Evolutionary conservation across 2,329 filamentous ascomycete species (phyloP), one percentile per base, ranked within the genome.

Genomic region (Epicoccum nigrum): DNA sequence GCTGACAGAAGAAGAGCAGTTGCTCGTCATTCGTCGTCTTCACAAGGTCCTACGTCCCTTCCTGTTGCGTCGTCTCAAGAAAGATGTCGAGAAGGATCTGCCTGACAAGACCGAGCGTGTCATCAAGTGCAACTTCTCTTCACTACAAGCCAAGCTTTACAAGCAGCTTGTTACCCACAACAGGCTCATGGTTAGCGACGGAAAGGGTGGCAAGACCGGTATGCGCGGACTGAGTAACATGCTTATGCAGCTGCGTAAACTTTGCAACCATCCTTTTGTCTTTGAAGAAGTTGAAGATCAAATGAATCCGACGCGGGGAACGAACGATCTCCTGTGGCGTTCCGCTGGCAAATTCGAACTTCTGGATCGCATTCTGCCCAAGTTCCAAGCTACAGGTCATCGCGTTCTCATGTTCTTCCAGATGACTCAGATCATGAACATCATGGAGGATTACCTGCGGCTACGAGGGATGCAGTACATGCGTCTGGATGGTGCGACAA

Each of bases 341-440:
- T 95, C 93, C 2, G 86, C 93, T 23, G 95, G 94, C 70, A 99
- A 99, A 76, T 99, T 99, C 66, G 94, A 99, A 77, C 81, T 99
- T 23, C 81, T 99, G 20, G 94, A 99, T 72, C 84, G 94, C 43
- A 82, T 99, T 55, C 75, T 99, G 58, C 94, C 94, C 38, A 99
- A 99, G 76, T 97, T 99, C 75, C 85, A 90, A 63, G 86, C 83
- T 3, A 92, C 90, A 1, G 91, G 91, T 13, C 94, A 99, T 84
- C 89, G 94, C 75, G 92, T 97, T 21, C 81, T 99, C 73, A 97
- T 99, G 89, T 99, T 99, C 83, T 99, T 99, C 82, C 94, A 99
- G 74, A 99, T 99, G 94, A 99, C 94, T 4, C 92, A 96, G 56
- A 99, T 99, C 71, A 99, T 99, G 94, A 96, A 99, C 76, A 99